Conservation (phyloP, 2,329 filamentous ascomycete genomes). For the Aureobasidium lini region DNA sequence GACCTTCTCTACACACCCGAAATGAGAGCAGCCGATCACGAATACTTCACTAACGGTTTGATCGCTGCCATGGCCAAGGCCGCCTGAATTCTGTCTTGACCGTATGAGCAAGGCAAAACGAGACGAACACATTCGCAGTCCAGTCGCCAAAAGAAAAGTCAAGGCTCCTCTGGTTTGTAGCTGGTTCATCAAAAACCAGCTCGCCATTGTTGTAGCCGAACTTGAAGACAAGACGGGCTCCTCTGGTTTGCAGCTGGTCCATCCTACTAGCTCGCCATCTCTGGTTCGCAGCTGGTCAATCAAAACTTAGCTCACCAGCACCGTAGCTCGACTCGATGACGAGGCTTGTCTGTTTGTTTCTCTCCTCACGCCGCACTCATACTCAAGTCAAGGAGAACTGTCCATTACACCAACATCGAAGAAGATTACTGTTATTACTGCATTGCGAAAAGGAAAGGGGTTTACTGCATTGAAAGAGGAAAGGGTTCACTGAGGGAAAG, state of each 20-base stretch:
- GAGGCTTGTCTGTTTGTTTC: background rate
- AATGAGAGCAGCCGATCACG: background rate
- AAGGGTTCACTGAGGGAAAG: background rate
- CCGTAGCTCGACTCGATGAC: background rate
- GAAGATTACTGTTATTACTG: too few species aligned
- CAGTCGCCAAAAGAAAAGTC: background rate
- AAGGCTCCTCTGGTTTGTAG: background rate
- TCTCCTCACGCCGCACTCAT: background rate
- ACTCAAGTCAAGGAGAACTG: background rate
- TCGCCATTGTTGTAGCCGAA: background rate
- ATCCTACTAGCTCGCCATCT: background rate
- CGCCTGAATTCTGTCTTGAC: background rate
- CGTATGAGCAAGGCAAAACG: background rate
- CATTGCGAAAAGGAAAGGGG: too few species aligned
- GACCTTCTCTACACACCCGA: background rate
- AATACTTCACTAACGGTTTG: background rate
- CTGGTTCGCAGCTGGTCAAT: background rate
- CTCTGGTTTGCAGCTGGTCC: background rate
- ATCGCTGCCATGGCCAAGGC: background rate
- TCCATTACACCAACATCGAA: background rate
- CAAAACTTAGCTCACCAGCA: background rate
- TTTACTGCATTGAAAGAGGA: background rate
- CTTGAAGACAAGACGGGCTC: background rate
- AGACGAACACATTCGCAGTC: background rate
- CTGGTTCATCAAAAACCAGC: background rate